Evolutionary conservation across 371 early-diverging fungal genomes (phyloP), one percentile per base, ranked within the genome.

Genomic region (Funneliformis caledonium): DNA sequence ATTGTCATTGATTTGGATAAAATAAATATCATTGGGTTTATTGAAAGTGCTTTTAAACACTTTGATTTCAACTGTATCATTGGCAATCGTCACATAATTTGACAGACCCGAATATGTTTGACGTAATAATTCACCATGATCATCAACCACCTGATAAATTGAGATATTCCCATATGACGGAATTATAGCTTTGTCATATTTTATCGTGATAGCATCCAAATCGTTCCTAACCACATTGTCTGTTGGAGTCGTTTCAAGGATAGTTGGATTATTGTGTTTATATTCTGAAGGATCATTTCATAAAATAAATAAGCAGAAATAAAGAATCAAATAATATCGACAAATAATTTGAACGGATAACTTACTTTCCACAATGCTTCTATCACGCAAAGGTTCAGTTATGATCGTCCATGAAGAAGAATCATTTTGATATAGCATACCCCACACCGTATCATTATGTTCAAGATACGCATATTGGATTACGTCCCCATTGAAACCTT

Each of bases 41-140:
- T 47, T 76, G 14, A 76, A 76, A n/a, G 77, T 76, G 47, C 77
- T 76, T 4, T 22, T 5, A 8, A 76, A 8, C 4, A 76, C 26
- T n/a, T 7, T n/a, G 26, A 43, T 45, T 0, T 4, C 64, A 8
- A 76, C 64, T 12, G 37, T 12, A 47, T 64, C 45, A 16, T 76
- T 31, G 14, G 4, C 19, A 19, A 37, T 65, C 33, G 42, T 33
- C 16, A 19, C 19, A 16, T 37, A 33, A 16, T 6, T 2, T 1
- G 67, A 65, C 4, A 6, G 2, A 0, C 67, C 67, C 1, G 31
- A 19, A 65, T 33, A 65, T 37, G 37, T 31, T 65, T 65, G 67
- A 12, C 67, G 67, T 7, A 65, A 65, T 37, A 65, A 19, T 1
- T 65, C 67, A 12, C 33, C 9, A 9, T 11, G 1, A 11, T 5